Percentiles rank a stretch among this genome's conserved stretches.
Evolutionary conservation across 257 asterid species (phyloP).

Genomic region (Capsicum pubescens): DNA sequence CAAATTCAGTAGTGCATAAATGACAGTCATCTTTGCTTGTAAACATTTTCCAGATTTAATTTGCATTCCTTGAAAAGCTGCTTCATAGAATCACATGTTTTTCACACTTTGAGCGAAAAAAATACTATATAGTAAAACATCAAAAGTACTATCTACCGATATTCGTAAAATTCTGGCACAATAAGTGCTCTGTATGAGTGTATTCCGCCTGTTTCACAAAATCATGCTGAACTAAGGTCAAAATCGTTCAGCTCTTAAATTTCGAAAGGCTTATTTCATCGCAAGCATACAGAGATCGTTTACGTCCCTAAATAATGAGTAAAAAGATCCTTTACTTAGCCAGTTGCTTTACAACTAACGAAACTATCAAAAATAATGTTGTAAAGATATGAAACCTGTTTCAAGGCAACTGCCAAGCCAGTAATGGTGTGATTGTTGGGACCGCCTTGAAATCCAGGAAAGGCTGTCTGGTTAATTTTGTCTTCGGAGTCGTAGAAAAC

Average conservation of each 20-base stretch:
- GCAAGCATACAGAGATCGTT: conserved; percentile 31
- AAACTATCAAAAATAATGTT: conserved; percentile 51
- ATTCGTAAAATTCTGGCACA: background rate
- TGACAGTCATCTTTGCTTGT: background rate
- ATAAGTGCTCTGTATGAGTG: background rate
- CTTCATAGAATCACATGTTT: background rate
- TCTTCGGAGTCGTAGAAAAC: conserved; percentile 88
- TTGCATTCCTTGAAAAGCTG: background rate
- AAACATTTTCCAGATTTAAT: background rate
- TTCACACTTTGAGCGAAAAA: background rate
- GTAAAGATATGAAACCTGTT: conserved; percentile 59
- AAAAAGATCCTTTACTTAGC: background rate
- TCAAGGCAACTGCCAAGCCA: conserved; percentile 93
- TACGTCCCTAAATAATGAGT: background rate
- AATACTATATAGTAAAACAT: conserved; percentile 8
- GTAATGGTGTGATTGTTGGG: conserved; percentile 98
- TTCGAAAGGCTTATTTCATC: background rate
- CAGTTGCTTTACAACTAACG: conserved; percentile 25
- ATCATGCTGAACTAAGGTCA: background rate
- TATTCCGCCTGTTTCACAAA: conserved; percentile 19
- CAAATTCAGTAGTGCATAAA: background rate
- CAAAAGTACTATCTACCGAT: background rate
- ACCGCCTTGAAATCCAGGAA: conserved; percentile 99
- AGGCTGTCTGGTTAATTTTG: conserved; percentile 94
- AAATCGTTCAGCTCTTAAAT: conserved; percentile 14